Base-by-base conservation (phyloP, 768 basidiomycete species). In the Asterophora parasitica region DNA sequence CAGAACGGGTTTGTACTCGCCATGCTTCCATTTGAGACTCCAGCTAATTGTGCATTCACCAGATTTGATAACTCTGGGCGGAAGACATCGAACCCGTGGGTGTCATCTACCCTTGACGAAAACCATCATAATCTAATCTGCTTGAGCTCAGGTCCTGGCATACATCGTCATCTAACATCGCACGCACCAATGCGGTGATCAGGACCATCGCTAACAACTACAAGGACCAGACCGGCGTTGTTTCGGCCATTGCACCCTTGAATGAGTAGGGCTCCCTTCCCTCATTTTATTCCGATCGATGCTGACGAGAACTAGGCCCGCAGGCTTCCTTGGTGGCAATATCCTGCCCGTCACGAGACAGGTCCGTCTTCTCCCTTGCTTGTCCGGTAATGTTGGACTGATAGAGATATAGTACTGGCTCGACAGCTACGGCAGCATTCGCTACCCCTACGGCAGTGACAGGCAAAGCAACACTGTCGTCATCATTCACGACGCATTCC, bases 21-120 rank as follows among this genome's bases (percentile, higher is more conserved):
- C n/a, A n/a, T n/a, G n/a, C n/a, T n/a, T n/a, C n/a, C 42, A 35
- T 12, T 16, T 23, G n/a, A n/a, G n/a, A n/a, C n/a, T 12, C 16
- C 42, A 26, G 23, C 26, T 23, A 3, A 23, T 44, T 30, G 41
- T 39, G 6, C 5, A 48, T 61, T 55, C 44, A 44, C 61, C 88
- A 92, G 65, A 89, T 85, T 48, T 39, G 89, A 92, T 58, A 92
- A 92, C 57, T 90, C 88, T 38, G 89, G 89, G 15, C 84, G 82
- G 40, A 77, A 65, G 49, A 61, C 80, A 50, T 48, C 71, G 8
- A 77, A 63, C 54, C 88, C 89, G 63, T 77, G 48, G 54, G 74
- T 65, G 10, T 17, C 8, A 4, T 4, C 33, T 27, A 35, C 42
- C 43, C 12, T n/a, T 2, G 23, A 19, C 9, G 17, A 12, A 40